A percentile compares a stretch with the other conserved stretches of the same genome.
Evolutionary conservation across 352 stramenopile genomes (phyloP).

Genomic region (Hyaloperonospora arabidopsidis): DNA sequence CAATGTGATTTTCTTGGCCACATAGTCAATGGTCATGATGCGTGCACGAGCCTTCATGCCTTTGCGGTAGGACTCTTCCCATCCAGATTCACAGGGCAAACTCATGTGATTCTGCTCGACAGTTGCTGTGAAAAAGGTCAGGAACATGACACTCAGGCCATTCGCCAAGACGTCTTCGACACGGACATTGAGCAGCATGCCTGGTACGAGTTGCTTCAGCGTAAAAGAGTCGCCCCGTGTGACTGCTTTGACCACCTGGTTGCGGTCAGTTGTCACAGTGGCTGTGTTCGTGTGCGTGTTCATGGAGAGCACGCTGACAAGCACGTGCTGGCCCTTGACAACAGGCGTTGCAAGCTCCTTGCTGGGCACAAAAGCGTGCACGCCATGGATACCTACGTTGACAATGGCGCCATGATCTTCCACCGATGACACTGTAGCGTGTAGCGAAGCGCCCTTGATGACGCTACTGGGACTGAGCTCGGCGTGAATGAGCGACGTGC

Average conservation of each 20-base stretch:
- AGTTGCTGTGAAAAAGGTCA: slow-evolving; percentile 82
- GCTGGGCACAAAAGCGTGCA: slow-evolving; percentile 67
- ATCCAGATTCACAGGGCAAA: slow-evolving; percentile 64
- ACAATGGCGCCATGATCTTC: slow-evolving; percentile 93
- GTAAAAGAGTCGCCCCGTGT: slow-evolving; percentile 80
- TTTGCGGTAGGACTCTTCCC: slow-evolving; percentile 70
- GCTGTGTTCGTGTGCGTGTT: slow-evolving; percentile 73
- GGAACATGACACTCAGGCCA: slow-evolving; percentile 81
- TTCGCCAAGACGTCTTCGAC: slow-evolving; percentile 87
- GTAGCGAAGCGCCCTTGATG: slow-evolving; percentile 63
- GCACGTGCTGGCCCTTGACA: slow-evolving; percentile 54
- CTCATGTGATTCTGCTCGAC: slow-evolving; percentile 89
- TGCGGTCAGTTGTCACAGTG: slow-evolving; percentile 58
- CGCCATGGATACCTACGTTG: slow-evolving; percentile 80
- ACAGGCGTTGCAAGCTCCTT: slow-evolving; percentile 53
- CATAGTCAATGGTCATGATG: slow-evolving; percentile 74
- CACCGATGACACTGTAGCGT: slow-evolving; percentile 82
- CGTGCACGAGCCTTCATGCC: slow-evolving; percentile 78
- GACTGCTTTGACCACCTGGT: slow-evolving; percentile 64
- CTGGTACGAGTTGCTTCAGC: slow-evolving; percentile 84
- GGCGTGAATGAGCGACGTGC: slow-evolving; percentile 78
- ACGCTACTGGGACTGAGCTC: slow-evolving; percentile 57
- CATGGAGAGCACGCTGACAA: slow-evolving; percentile 60
- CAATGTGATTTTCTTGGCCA: slow-evolving; percentile 67
- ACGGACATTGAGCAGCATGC: slow-evolving; percentile 89